phyloP scores from a whole-genome alignment of 768 basidiomycete species.

The Bullera alba region DNA sequence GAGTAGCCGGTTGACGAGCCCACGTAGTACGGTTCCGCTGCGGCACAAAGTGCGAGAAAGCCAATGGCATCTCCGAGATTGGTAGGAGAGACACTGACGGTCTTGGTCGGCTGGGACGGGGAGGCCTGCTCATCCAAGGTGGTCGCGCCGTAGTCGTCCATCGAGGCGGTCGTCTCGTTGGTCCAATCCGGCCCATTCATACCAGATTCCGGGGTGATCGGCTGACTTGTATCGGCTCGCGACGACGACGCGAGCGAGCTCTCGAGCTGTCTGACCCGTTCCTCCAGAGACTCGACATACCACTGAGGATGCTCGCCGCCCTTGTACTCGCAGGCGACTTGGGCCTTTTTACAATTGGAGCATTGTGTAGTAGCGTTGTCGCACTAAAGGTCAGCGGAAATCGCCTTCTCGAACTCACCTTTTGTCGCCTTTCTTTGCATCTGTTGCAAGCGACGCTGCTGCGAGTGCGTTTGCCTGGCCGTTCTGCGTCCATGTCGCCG shows the following conservation, averaged over 20 bases:
- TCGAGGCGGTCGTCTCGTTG: neutral
- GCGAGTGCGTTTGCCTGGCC: neutral
- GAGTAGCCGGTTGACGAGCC: conserved; percentile 4
- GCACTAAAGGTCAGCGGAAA: conserved; percentile 2
- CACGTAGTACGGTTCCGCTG: conserved; percentile 5
- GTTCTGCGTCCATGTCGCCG: too few species aligned
- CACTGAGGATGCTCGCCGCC: conserved; percentile 6
- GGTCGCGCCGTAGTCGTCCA: neutral
- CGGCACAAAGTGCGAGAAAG: conserved; percentile 3
- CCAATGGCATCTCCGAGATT: conserved; percentile 6
- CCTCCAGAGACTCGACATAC: conserved; percentile 6
- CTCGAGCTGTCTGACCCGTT: neutral
- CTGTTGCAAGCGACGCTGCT: conserved; percentile 4
- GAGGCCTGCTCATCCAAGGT: neutral
- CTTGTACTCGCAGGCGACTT: neutral
- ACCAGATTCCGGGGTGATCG: neutral
- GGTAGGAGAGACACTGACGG: neutral
- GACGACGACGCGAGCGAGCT: neutral
- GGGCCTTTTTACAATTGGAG: conserved; percentile 4
- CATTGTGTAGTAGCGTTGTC: conserved; percentile 1
- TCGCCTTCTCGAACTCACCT: neutral
- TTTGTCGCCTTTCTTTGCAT: conserved; percentile 7
- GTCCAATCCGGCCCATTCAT: too few species aligned
- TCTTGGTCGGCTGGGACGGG: neutral
- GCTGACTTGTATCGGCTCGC: neutral